Evolutionary conservation across 2,329 filamentous ascomycete genomes (phyloP).

Genomic region (Bipolaris bicolor): DNA sequence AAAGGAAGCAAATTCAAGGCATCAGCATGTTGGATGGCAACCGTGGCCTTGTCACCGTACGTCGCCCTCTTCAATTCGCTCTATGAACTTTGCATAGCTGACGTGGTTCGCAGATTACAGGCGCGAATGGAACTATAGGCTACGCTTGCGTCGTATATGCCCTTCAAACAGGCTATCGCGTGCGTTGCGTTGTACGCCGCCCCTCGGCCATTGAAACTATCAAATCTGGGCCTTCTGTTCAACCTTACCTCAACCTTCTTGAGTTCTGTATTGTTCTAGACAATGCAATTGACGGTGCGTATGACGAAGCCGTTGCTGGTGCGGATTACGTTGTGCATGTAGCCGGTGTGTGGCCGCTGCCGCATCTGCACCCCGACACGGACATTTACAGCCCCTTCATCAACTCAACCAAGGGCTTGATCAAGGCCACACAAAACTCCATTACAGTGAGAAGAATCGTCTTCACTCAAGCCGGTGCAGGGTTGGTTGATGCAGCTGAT

Average conservation of each 20-base stretch:
- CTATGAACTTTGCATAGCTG: background rate
- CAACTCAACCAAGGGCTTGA: conserved; percentile 38
- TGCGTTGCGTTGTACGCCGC: conserved; percentile 43
- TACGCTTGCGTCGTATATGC: conserved; percentile 39
- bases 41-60: conserved; percentile 37
- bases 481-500: conserved; percentile 40
- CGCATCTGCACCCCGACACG: conserved; percentile 40
- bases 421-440: conserved; percentile 34
- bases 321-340: conserved; percentile 40
- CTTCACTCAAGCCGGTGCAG: conserved; percentile 45
- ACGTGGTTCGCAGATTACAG: conserved; percentile 37
- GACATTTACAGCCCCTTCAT: conserved; percentile 45
- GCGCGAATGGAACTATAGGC: conserved; percentile 45
- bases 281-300: conserved; percentile 35
- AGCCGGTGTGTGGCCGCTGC: conserved; percentile 44
- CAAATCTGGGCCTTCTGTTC: conserved; percentile 35
- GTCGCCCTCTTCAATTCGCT: background rate
- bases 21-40: background rate
- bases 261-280: conserved; percentile 39
- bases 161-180: conserved; percentile 35
- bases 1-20: too few relatives aligned
- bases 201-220: conserved; percentile 34
- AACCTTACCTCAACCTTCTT: conserved; percentile 26
- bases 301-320: conserved; percentile 34
- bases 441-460: conserved; percentile 37